Conservation (phyloP, 2,329 filamentous ascomycete species). For the Phaeosphaeria sp. region DNA sequence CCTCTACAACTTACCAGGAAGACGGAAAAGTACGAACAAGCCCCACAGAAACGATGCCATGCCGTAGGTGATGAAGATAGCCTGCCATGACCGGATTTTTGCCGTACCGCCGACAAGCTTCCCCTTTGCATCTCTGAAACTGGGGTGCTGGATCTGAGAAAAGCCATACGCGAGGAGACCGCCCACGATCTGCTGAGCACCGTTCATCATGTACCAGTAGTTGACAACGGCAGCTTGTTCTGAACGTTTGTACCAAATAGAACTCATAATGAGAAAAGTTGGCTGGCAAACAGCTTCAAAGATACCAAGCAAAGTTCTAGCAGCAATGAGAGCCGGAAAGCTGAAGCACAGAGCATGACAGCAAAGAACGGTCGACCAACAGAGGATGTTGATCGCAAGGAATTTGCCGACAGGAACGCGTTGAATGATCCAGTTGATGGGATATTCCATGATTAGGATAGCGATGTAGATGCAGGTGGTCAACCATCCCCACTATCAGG, state of each 20-base stretch:
- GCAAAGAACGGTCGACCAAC: conserved; percentile 68
- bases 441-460: conserved; percentile 74
- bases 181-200: conserved; percentile 73
- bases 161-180: conserved; percentile 67
- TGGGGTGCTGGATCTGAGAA: conserved; percentile 30
- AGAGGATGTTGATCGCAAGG: conserved; percentile 66
- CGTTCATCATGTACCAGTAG: conserved; percentile 80
- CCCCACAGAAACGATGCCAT: conserved; percentile 68
- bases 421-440: conserved; percentile 69
- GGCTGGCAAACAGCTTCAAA: conserved; percentile 76
- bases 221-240: conserved; percentile 72
- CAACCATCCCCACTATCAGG: conserved; percentile 69
- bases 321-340: conserved; percentile 65
- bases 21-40: conserved; percentile 57
- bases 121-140: conserved; percentile 2
- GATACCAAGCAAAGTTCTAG: conserved; percentile 71
- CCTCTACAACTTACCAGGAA: conserved; percentile 29
- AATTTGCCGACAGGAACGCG: conserved; percentile 73
- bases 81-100: conserved; percentile 69
- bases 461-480: conserved; percentile 78
- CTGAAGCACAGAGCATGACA: conserved; percentile 66
- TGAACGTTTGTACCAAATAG: conserved; percentile 74
- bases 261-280: conserved; percentile 69
- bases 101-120: conserved; percentile 41
- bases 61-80: conserved; percentile 72